These are phyloP conservation scores for Lojkania enalia DNA, from an alignment of 2,329 filamentous ascomycete species.

Conservation along the genomic window DNA sequence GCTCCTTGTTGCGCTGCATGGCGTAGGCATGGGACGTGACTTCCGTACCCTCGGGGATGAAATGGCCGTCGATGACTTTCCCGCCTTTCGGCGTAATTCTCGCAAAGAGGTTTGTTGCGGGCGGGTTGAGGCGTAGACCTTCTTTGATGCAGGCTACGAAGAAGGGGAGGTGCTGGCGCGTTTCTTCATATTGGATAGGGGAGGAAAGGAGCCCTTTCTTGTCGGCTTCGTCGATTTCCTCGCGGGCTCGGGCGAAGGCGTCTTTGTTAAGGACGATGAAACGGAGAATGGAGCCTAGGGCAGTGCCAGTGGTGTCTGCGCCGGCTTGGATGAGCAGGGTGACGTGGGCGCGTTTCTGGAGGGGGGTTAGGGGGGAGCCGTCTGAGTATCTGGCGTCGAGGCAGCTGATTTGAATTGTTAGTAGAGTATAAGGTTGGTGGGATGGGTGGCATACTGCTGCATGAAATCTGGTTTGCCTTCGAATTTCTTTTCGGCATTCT, in stretches of 20 bases:
- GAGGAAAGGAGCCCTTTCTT: conserved; percentile 21
- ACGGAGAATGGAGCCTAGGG: conserved; percentile 36
- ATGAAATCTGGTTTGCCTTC: conserved; percentile 38
- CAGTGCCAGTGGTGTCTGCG: conserved; percentile 43
- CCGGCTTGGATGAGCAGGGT: conserved; percentile 45
- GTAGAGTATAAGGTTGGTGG: not conserved
- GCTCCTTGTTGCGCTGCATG: conserved; percentile 49
- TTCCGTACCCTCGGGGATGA: conserved; percentile 49
- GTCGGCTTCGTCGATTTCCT: conserved; percentile 29
- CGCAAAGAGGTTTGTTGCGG: conserved; percentile 57
- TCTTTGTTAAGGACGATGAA: conserved; percentile 26
- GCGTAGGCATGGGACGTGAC: conserved; percentile 54
- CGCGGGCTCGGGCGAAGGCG: conserved; percentile 20
- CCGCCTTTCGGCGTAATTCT: conserved; percentile 41
- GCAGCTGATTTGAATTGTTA: conserved; percentile 23
- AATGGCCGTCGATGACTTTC: conserved; percentile 46
- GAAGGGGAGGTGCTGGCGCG: conserved; percentile 47
- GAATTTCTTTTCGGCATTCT: conserved; percentile 23
- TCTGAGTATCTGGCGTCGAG: conserved; percentile 38
- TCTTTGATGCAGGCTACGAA: conserved; percentile 58
- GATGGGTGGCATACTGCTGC: conserved; percentile 27
- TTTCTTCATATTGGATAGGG: conserved; percentile 36
- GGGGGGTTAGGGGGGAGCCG: conserved; percentile 31
- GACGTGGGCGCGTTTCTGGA: conserved; percentile 43
- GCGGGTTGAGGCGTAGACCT: conserved; percentile 55